Percentiles rank a stretch among this genome's conserved stretches.
phyloP scores from a whole-genome alignment of 768 basidiomycete genomes.

The Leccinum uliginosum region DNA sequence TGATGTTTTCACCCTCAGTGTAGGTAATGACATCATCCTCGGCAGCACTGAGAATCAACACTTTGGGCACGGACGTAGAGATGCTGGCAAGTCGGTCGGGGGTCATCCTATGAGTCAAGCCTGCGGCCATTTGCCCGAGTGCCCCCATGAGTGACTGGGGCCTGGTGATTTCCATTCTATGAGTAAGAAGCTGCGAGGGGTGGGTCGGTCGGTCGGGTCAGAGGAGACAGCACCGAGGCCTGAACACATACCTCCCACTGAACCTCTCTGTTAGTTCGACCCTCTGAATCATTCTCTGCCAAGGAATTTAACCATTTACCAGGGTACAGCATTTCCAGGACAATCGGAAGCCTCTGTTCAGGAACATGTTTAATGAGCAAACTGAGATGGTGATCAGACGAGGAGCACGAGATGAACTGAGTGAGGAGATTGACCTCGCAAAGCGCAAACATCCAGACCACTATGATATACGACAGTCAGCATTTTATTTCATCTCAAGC shows the following conservation, averaged over 20 bases:
- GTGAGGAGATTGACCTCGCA: conserved; percentile 25
- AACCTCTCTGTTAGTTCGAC: conserved; percentile 61
- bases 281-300: conserved; percentile 48
- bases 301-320: conserved; percentile 53
- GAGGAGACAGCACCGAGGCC: neutral
- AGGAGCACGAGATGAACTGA: neutral
- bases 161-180: conserved; percentile 47
- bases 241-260: conserved; percentile 45
- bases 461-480: conserved; percentile 24
- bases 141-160: conserved; percentile 59
- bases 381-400: conserved; percentile 28
- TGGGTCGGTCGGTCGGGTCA: neutral
- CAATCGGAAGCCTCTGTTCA: conserved; percentile 43
- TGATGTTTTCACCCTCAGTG: conserved; percentile 47
- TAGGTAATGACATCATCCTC: conserved; percentile 56
- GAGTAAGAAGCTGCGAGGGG: conserved; percentile 40
- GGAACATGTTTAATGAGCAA: conserved; percentile 35
- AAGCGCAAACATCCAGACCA: conserved; percentile 37
- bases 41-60: conserved; percentile 65
- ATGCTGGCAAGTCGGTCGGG: conserved; percentile 45
- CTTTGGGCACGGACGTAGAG: conserved; percentile 56
- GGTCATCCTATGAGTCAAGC: conserved; percentile 55
- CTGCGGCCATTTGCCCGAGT: conserved; percentile 72
- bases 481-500: neutral
- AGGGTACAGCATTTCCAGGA: conserved; percentile 59